Conservation (phyloP, 345 rosid genomes). For the Moricandia arvensis region DNA sequence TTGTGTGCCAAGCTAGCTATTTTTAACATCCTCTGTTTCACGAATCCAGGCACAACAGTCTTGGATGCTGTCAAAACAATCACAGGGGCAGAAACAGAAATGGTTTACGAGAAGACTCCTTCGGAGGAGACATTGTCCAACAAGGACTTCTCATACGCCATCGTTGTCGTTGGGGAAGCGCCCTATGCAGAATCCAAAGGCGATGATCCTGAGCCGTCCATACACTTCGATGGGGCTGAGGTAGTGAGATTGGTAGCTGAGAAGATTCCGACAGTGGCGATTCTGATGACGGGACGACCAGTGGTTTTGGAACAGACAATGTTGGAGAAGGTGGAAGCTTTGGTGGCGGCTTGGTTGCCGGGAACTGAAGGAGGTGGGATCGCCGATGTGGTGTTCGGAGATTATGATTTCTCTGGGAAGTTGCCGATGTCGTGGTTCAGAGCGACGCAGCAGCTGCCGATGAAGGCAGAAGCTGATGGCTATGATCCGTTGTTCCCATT, state of each 20-base stretch:
- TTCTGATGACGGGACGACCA: constrained; percentile 73
- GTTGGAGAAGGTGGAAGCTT: constrained; percentile 58
- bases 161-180: constrained; percentile 70
- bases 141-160: constrained; percentile 52
- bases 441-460: constrained; percentile 43
- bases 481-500: constrained; percentile 43
- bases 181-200: constrained; percentile 71
- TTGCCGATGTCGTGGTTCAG: constrained; percentile 28
- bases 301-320: constrained; percentile 49
- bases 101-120: constrained; percentile 53
- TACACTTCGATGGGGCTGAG: constrained; percentile 59
- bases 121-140: constrained; percentile 47
- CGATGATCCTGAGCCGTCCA: constrained; percentile 48
- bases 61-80: constrained; percentile 56
- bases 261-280: constrained; percentile 55
- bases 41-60: constrained; percentile 9
- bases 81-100: constrained; percentile 57
- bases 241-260: constrained; percentile 49
- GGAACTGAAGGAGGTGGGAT: constrained; percentile 30
- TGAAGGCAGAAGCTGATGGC: constrained; percentile 40
- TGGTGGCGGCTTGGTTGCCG: constrained; percentile 43
- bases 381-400: constrained; percentile 23
- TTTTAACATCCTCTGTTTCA: no score
- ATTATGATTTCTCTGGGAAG: constrained; percentile 23
- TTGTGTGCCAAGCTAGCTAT: no score